Evolutionary conservation across 2,329 filamentous ascomycete species (phyloP), one percentile per base, ranked within the genome.

Genomic region (Penicillium brasilianum): DNA sequence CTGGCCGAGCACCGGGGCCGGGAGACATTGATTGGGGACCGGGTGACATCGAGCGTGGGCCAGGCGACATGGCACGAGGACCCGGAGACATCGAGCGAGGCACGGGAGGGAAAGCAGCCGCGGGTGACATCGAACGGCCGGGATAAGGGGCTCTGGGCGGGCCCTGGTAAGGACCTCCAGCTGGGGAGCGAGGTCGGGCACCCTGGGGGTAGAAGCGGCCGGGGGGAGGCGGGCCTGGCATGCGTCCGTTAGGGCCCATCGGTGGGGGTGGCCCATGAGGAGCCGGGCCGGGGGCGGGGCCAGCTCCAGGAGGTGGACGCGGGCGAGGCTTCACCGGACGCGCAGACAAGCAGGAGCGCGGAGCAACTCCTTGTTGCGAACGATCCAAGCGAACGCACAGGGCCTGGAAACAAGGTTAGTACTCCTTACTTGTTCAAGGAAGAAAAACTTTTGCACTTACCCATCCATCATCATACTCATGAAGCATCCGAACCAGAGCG

Each of bases 401-500:
- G 72, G 93, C 92, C 91, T 93, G 66, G 55, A 61, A 22, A 55
- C 25, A 57, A 46, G 50, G 79, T 76, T 54, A 54, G 53, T 22
- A 41, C 16, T 34, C 4, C 16, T 25, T 8, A 36, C 41, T 20
- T 6, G 25, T n/a, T 13, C 8, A 2, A 4, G 36, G 14, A 3
- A 22, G 2, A 11, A 1, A 5, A n/a, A 16, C 34, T 48, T 22
- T 8, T 58, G 16, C 34, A 84, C 90, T 85, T 85, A 94, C 91
- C 95, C 95, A 99, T 71, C 95, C 95, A 79, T 99, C 95, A 74
- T 99, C 95, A 72, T 98, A 99, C 78, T 97, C 93, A 73, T 98
- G 94, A 55, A 98, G 83, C 66, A 99, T 82, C 66, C 94, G 87
- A 54, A 98, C 92, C 52, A 99, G 83, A 64, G 96, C 89, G 55